These are phyloP conservation scores for Talaromyces proteolyticus DNA, from an alignment of 495 filamentous ascomycete genomes.

Conservation along the genomic window DNA sequence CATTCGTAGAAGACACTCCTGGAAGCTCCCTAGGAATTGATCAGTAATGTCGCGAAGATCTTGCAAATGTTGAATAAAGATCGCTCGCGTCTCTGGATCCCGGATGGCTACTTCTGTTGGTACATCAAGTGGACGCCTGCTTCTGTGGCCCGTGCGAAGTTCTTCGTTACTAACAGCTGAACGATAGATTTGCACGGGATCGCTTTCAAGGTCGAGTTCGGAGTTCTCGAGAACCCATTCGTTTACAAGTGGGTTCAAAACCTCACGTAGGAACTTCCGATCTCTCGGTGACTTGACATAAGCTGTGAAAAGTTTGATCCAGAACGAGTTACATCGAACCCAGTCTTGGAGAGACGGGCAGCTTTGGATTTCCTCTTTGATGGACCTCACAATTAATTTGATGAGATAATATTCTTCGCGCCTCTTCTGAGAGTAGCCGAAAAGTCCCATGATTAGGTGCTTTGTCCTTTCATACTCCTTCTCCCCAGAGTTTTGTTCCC, in stretches of 20 bases:
- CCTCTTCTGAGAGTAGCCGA: conserved; percentile 94
- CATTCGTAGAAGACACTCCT: conserved; percentile 80
- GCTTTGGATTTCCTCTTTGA: conserved; percentile 79
- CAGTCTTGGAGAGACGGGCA: conserved; percentile 75
- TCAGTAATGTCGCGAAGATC: conserved; percentile 91
- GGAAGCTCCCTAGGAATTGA: conserved; percentile 73
- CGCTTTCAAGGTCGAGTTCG: conserved; percentile 87
- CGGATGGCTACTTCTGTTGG: conserved; percentile 87
- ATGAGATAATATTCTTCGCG: conserved; percentile 96
- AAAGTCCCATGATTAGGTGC: conserved; percentile 92
- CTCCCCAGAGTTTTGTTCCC: conserved; percentile 81
- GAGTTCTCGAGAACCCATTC: conserved; percentile 89
- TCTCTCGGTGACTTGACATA: conserved; percentile 91
- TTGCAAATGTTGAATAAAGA: conserved; percentile 88
- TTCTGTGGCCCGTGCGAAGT: conserved; percentile 80
- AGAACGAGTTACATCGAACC: conserved; percentile 86
- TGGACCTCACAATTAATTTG: conserved; percentile 76
- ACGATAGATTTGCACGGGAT: conserved; percentile 95
- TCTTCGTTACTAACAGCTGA: conserved; percentile 96
- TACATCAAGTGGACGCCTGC: conserved; percentile 71
- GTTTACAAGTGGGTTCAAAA: conserved; percentile 75
- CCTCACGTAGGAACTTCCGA: conserved; percentile 82
- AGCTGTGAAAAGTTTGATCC: conserved; percentile 75
- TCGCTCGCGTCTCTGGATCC: conserved; percentile 83
- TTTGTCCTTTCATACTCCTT: conserved; percentile 90